phyloP scores from a whole-genome alignment of 2,329 filamentous ascomycete genomes.

The Fragosphaeria purpurea region DNA sequence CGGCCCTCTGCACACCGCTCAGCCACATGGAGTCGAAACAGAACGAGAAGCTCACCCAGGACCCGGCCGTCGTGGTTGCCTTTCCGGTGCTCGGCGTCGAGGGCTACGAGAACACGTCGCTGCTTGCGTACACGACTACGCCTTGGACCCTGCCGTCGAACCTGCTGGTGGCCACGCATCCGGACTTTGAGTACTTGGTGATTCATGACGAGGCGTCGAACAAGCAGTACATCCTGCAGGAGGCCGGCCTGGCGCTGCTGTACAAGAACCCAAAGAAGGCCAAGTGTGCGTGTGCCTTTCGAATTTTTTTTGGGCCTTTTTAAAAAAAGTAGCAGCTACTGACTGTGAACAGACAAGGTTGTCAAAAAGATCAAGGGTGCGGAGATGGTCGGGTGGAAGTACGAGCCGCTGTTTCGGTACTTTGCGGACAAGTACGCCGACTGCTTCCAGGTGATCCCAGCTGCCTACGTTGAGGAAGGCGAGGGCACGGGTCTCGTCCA shows the following conservation, averaged over 20 bases:
- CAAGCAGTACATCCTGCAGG: conserved; percentile 76
- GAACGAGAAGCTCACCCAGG: conserved; percentile 88
- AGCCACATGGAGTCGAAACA: conserved; percentile 92
- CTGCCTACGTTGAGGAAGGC: conserved; percentile 76
- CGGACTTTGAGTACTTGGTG: conserved; percentile 74
- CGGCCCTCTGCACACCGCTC: conserved; percentile 75
- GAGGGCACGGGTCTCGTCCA: conserved; percentile 92
- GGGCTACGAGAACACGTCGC: conserved; percentile 63
- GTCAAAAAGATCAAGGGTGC: conserved; percentile 70
- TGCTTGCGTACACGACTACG: conserved; percentile 83
- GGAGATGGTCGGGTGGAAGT: conserved; percentile 81
- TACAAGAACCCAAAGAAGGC: conserved; percentile 97
- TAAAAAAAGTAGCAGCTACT: background rate
- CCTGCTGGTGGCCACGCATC: conserved; percentile 59
- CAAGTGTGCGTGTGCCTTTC: conserved; percentile 42
- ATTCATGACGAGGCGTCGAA: conserved; percentile 73
- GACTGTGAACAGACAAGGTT: conserved; percentile 45
- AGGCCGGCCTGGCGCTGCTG: conserved; percentile 68
- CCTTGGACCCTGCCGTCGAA: conserved; percentile 76
- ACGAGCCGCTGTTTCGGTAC: conserved; percentile 81
- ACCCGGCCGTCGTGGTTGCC: conserved; percentile 79
- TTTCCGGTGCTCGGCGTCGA: conserved; percentile 75
- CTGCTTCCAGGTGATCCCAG: conserved; percentile 70
- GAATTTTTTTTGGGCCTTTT: conserved; percentile 20
- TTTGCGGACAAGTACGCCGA: conserved; percentile 86